Evolutionary conservation across 805 yeast genomes (phyloP).

Genomic region (Yarrowia divulgata): DNA sequence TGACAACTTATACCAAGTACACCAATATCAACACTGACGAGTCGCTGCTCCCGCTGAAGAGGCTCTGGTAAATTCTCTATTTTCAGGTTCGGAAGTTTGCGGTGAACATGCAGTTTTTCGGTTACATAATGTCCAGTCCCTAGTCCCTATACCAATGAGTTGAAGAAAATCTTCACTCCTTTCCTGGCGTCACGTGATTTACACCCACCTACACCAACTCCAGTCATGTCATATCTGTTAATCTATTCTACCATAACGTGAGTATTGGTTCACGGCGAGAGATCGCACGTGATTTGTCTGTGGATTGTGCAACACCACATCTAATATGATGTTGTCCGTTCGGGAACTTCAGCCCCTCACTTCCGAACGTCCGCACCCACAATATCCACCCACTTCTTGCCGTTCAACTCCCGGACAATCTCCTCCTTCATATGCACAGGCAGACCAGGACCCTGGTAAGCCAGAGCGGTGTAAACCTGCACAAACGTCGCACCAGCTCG

Average conservation of each 20-base stretch:
- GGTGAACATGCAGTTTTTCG: no score
- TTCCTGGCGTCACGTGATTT: no score
- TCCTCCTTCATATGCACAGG: slow-evolving; percentile 68
- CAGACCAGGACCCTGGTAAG: slow-evolving; percentile 90
- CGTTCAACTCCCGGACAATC: slow-evolving; percentile 69
- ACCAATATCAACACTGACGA: no score
- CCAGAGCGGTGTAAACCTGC: slow-evolving; percentile 87
- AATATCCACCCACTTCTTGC: slow-evolving; percentile 83
- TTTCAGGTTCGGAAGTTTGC: no score
- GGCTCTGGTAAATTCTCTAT: no score
- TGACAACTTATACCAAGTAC: no score
- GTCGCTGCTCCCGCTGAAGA: no score
- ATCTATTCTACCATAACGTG: neutral
- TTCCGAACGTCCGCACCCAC: slow-evolving; percentile 32
- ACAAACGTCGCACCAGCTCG: slow-evolving; percentile 93
- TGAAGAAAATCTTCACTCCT: no score
- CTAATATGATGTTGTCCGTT: no score
- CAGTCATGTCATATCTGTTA: neutral
- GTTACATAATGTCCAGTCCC: no score
- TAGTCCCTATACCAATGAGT: no score
- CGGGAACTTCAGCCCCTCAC: neutral
- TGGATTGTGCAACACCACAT: neutral
- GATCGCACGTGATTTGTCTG: neutral
- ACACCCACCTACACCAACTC: neutral
- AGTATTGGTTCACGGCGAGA: neutral